A percentile compares a stretch with the other conserved stretches of the same genome.
These are phyloP conservation scores for Lentinus brumalis DNA, from an alignment of 768 basidiomycete species.

Conservation along the genomic window DNA sequence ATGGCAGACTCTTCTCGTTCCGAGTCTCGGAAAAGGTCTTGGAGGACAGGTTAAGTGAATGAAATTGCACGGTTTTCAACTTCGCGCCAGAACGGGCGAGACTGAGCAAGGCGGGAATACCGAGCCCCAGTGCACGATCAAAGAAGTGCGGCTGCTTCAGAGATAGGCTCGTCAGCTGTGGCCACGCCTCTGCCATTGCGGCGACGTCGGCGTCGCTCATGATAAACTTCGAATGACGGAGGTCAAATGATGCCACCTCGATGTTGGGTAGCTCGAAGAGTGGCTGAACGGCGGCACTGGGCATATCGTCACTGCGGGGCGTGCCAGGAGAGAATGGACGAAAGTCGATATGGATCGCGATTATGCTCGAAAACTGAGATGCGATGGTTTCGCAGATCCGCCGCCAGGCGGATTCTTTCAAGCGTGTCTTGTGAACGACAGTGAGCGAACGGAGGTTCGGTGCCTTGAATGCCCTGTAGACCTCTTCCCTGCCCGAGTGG, in stretches of 20 bases:
- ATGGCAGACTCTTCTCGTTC: too few relatives aligned
- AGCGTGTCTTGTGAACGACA: neutral
- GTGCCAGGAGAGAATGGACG: neutral
- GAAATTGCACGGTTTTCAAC: too few relatives aligned
- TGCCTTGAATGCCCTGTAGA: neutral
- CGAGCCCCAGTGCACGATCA: too few relatives aligned
- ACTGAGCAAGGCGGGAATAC: too few relatives aligned
- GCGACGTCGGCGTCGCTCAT: neutral
- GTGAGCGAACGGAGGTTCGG: neutral
- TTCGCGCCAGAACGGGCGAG: too few relatives aligned
- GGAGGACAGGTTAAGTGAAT: too few relatives aligned
- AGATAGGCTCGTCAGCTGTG: neutral
- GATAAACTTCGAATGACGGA: neutral
- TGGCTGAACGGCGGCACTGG: neutral
- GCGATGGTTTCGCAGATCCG: neutral
- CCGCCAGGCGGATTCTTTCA: neutral
- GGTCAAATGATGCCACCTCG: neutral
- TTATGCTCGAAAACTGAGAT: neutral
- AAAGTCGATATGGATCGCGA: neutral
- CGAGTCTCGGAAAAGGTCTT: too few relatives aligned
- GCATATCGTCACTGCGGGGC: neutral
- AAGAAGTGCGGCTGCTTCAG: too few relatives aligned
- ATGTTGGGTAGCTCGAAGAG: neutral
- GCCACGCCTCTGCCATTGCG: neutral
- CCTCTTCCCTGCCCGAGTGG: neutral